Evolutionary conservation across 768 basidiomycete species (phyloP), one percentile per base, ranked within the genome.

Genomic region (Suillus occidentalis): DNA sequence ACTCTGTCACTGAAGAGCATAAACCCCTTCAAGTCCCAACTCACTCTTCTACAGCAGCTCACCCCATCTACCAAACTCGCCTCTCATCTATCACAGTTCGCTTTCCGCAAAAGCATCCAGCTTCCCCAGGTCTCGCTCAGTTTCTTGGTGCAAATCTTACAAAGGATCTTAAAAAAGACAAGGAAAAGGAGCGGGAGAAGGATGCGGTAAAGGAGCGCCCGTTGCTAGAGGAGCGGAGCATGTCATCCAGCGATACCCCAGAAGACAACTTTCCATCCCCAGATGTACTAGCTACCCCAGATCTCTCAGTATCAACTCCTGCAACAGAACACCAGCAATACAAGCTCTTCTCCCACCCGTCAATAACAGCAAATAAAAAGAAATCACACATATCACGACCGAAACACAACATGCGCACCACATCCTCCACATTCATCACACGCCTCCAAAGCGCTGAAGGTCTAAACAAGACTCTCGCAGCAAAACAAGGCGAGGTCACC

Each of bases 341-440:
- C 65, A 85, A 83, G 9, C 81, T 91, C 2, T 94, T 94, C 74
- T 86, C 87, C 3, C 81, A 79, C n/a, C 72, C 77, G 14, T 78
- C 84, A 49, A 72, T 76, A 7, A 66, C 81, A 34, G 63, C 73
- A 2, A 74, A 77, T 9, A 85, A 85, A 62, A 92, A 91, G 82
- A 90, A 89, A 79, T 87, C 88, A 66, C 72, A 79, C 9, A 73
- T 77, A 28, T 79, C 89, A 10, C 83, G 92, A 39, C 94, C 95
- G n/a, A 96, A 93, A 75, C 93, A 94, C 69, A 97, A 91, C 71
- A 89, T 97, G 68, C 85, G 91, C 62, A 94, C 94, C 0, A 95
- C 94, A 2, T 94, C 90, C 6, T 97, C 96, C 28, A 92, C 92
- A 2, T 98, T 98, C 76, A 91, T 98, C 67, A 90, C 92, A 3